These are phyloP conservation scores for Magnaporthiopsis rhizophila DNA, from an alignment of 2,329 filamentous ascomycete species.

Conservation along the genomic window DNA sequence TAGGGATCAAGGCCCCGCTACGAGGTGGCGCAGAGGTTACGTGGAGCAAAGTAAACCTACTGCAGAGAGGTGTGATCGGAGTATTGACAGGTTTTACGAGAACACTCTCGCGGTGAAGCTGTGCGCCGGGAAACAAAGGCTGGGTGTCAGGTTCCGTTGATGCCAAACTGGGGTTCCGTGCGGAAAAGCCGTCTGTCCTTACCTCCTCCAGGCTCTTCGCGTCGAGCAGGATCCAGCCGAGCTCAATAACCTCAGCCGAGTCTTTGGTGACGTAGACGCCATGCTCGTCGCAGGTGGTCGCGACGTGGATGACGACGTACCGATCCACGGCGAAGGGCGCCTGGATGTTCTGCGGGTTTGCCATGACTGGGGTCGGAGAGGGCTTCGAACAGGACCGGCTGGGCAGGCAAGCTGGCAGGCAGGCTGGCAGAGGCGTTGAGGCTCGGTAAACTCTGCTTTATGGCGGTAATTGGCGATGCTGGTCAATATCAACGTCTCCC, in stretches of 20 bases:
- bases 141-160: slow-evolving; percentile 1
- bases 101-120: slow-evolving; percentile 93
- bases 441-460: not conserved
- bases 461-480: not conserved
- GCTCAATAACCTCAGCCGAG: slow-evolving; percentile 97
- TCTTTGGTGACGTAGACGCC: slow-evolving; percentile 99
- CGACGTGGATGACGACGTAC: slow-evolving; percentile 97
- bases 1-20: not conserved
- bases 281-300: slow-evolving; percentile 97
- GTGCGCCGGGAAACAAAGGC: slow-evolving; percentile 9
- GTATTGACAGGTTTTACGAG: slow-evolving; percentile 98
- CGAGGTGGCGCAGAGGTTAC: slow-evolving; percentile 10
- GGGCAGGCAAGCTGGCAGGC: not conserved
- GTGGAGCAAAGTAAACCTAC: slow-evolving; percentile 51
- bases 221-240: slow-evolving; percentile 95
- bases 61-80: slow-evolving; percentile 96
- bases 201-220: slow-evolving; percentile 91
- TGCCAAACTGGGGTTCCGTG: slow-evolving; percentile 10
- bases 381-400: slow-evolving; percentile 10
- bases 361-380: slow-evolving; percentile 27
- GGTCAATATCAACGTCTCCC: not conserved
- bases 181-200: slow-evolving; percentile 24
- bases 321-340: slow-evolving; percentile 74
- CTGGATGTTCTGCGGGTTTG: slow-evolving; percentile 42
- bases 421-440: not conserved